Conservation (phyloP, 176 grass and related monocot species). For the Urochloa ruziziensis region DNA sequence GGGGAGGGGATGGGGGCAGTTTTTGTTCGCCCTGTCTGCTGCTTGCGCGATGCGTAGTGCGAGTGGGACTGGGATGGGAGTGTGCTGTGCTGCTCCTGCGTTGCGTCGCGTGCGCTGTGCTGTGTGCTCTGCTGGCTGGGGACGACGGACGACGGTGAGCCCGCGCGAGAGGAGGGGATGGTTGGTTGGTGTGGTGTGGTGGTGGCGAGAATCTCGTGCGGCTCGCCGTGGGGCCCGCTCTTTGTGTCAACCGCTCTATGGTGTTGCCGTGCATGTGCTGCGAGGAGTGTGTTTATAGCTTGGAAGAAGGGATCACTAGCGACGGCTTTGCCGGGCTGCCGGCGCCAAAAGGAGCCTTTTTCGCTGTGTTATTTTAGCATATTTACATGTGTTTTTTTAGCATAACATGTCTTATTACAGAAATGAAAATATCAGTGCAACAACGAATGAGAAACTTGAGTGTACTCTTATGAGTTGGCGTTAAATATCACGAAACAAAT, state of each 20-base stretch:
- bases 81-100: too few species aligned
- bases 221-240: background rate
- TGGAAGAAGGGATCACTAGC: background rate
- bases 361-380: background rate
- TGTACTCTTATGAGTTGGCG: too few species aligned
- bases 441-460: too few species aligned
- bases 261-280: conserved; percentile 8
- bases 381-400: background rate
- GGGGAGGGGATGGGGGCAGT: background rate
- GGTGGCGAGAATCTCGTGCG: conserved; percentile 40
- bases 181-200: background rate
- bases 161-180: background rate
- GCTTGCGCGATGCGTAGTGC: background rate
- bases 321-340: background rate
- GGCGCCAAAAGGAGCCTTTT: background rate
- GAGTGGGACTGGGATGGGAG: background rate
- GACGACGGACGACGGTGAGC: conserved; percentile 11
- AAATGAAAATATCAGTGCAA: too few species aligned
- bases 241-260: conserved; percentile 14
- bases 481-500: too few species aligned
- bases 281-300: background rate
- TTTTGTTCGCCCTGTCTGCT: conserved; percentile 18
- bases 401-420: too few species aligned
- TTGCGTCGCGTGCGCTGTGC: background rate
- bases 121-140: background rate